Percentiles rank a stretch among this genome's conserved stretches.
phyloP scores from a whole-genome alignment of 2,329 filamentous ascomycete genomes.

The Penicillium sp. region DNA sequence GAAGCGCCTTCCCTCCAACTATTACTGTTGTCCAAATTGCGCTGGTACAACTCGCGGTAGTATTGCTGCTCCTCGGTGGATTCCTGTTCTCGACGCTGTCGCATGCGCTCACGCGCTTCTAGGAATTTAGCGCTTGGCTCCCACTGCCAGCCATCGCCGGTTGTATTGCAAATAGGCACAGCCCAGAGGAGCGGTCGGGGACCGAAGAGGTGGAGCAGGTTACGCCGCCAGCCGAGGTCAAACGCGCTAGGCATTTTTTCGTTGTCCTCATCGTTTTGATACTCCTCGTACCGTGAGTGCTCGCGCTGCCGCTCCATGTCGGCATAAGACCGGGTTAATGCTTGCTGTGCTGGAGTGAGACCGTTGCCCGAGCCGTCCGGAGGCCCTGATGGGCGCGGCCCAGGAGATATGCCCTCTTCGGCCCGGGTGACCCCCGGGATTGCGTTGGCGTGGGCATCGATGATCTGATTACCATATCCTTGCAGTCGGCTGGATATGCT shows the following conservation, averaged over 20 bases:
- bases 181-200: constrained; percentile 69
- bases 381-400: constrained; percentile 20
- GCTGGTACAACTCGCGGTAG: constrained; percentile 35
- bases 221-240: constrained; percentile 78
- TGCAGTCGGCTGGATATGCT: constrained; percentile 48
- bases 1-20: constrained; percentile 25
- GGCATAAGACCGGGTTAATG: constrained; percentile 48
- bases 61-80: constrained; percentile 31
- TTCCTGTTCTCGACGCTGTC: constrained; percentile 31
- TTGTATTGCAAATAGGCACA: constrained; percentile 78
- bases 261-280: constrained; percentile 86
- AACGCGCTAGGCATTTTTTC: constrained; percentile 90
- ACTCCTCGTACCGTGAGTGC: constrained; percentile 68
- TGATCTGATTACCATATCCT: constrained; percentile 67
- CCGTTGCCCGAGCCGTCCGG: constrained; percentile 8
- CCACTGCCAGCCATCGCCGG: constrained; percentile 92
- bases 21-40: constrained; percentile 32
- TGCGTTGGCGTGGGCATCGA: constrained; percentile 78
- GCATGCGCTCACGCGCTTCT: constrained; percentile 50
- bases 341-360: constrained; percentile 47
- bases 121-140: constrained; percentile 79
- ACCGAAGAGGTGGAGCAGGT: constrained; percentile 80
- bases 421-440: constrained; percentile 75
- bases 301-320: constrained; percentile 63
- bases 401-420: constrained; percentile 65